A percentile compares a stretch with the other conserved stretches of the same genome.
These are phyloP conservation scores for Eragrostis tef DNA, from an alignment of 202 grass and related monocot genomes.

Conservation along the genomic window DNA sequence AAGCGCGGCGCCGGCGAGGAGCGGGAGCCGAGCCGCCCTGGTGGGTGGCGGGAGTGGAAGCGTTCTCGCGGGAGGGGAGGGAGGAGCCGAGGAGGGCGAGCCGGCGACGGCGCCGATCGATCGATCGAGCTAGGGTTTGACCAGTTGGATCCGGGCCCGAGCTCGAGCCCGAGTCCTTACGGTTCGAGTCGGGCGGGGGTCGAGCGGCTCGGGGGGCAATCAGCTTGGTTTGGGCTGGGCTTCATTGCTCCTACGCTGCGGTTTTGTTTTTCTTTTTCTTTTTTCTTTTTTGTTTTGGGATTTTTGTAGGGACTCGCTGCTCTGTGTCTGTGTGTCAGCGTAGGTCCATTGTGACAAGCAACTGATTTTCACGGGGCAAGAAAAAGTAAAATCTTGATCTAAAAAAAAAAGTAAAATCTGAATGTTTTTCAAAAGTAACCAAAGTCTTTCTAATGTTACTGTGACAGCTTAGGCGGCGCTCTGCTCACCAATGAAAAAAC, in stretches of 20 bases:
- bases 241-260: neutral
- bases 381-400: too few relatives aligned
- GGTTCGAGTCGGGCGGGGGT: neutral
- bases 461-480: neutral
- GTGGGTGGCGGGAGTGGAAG: neutral
- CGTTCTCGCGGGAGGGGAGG: neutral
- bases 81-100: conserved; percentile 18
- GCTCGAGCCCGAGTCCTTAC: neutral
- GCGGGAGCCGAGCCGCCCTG: conserved; percentile 45
- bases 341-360: too few relatives aligned
- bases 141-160: neutral
- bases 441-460: neutral
- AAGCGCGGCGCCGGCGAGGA: conserved; percentile 15
- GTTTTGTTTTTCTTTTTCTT: neutral
- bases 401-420: too few relatives aligned
- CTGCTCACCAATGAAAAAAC: neutral
- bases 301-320: too few relatives aligned
- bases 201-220: conserved; percentile 17
- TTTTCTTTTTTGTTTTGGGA: too few relatives aligned
- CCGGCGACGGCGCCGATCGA: conserved; percentile 44
- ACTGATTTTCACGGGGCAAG: too few relatives aligned
- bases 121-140: conserved; percentile 43
- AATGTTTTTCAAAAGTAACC: too few relatives aligned
- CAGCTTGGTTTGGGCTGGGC: neutral
- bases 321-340: too few relatives aligned